Conservation (phyloP, 2,329 filamentous ascomycete genomes). For the Clonostachys byssicola region DNA sequence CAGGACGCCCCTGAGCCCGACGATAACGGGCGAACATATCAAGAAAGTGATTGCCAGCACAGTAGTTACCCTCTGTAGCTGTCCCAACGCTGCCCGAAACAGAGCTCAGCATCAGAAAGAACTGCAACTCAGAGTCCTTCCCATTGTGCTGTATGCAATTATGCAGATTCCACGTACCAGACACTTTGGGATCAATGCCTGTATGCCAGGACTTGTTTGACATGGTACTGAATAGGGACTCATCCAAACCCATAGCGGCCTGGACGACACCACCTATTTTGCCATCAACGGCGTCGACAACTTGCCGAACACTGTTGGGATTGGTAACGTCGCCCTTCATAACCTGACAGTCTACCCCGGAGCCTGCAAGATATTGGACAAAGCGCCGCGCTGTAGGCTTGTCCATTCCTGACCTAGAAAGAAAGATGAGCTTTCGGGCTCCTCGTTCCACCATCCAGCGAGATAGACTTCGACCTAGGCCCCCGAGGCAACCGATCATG, state of each 20-base stretch:
- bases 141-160: conserved; percentile 5
- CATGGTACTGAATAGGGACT: conserved; percentile 16
- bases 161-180: conserved; percentile 15
- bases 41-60: conserved; percentile 23
- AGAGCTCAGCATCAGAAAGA: conserved; percentile 17
- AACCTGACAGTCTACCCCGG: conserved; percentile 12
- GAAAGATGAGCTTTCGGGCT: conserved; percentile 19
- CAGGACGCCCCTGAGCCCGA: conserved; percentile 13
- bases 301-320: conserved; percentile 6
- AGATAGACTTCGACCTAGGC: conserved; percentile 22
- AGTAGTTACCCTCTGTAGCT: conserved; percentile 22
- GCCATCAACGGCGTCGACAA: conserved; percentile 2
- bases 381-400: conserved; percentile 12
- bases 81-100: conserved; percentile 20
- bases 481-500: conserved; percentile 15
- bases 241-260: conserved; percentile 22
- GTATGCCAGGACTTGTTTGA: conserved; percentile 12
- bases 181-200: conserved; percentile 13
- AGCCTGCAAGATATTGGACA: conserved; percentile 7
- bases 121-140: conserved; percentile 14
- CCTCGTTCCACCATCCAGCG: conserved; percentile 22
- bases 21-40: conserved; percentile 24
- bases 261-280: conserved; percentile 22
- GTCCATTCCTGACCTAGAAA: conserved; percentile 17
- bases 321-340: conserved; percentile 11